Percentiles rank a stretch among this genome's conserved stretches.
These are phyloP conservation scores for Ajuga chamaepitys DNA, from an alignment of 257 asterid genomes.

Conservation along the genomic window DNA sequence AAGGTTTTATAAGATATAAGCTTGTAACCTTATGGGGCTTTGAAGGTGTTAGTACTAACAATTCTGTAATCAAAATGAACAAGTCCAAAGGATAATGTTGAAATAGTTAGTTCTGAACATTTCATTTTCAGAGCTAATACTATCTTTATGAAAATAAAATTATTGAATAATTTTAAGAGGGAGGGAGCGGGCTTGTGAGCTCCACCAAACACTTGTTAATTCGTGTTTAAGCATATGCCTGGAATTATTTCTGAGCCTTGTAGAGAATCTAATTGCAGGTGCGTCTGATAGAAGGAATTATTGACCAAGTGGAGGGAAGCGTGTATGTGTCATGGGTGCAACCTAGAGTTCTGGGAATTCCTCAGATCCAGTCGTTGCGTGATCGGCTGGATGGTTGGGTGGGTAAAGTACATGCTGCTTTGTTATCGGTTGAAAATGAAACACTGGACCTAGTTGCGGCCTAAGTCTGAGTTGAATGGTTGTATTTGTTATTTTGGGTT, in stretches of 20 bases:
- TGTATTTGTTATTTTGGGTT: not conserved
- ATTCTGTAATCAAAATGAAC: too few relatives aligned
- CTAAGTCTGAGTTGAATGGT: slow-evolving; percentile 23
- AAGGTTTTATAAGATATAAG: too few relatives aligned
- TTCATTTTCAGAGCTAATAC: too few relatives aligned
- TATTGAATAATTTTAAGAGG: too few relatives aligned
- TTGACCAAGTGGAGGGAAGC: slow-evolving; percentile 91
- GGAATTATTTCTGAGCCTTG: not conserved
- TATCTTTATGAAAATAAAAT: too few relatives aligned
- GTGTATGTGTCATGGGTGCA: slow-evolving; percentile 94
- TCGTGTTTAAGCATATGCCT: too few relatives aligned
- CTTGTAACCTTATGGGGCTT: too few relatives aligned
- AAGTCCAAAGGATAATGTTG: too few relatives aligned
- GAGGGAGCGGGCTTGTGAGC: too few relatives aligned
- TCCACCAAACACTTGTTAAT: too few relatives aligned
- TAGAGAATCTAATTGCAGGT: slow-evolving; percentile 41
- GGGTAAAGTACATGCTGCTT: slow-evolving; percentile 79
- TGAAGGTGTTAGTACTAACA: too few relatives aligned
- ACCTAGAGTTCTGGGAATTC: slow-evolving; percentile 86
- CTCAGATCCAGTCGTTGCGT: slow-evolving; percentile 80
- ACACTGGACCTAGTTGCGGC: slow-evolving; percentile 91
- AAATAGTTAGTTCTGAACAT: too few relatives aligned
- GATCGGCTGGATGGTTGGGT: slow-evolving; percentile 82
- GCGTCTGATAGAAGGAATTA: slow-evolving; percentile 89
- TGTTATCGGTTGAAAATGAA: slow-evolving; percentile 90